Evolutionary conservation across 129 eudicot genomes (phyloP).

Genomic region (Scalesia atractyloides): DNA sequence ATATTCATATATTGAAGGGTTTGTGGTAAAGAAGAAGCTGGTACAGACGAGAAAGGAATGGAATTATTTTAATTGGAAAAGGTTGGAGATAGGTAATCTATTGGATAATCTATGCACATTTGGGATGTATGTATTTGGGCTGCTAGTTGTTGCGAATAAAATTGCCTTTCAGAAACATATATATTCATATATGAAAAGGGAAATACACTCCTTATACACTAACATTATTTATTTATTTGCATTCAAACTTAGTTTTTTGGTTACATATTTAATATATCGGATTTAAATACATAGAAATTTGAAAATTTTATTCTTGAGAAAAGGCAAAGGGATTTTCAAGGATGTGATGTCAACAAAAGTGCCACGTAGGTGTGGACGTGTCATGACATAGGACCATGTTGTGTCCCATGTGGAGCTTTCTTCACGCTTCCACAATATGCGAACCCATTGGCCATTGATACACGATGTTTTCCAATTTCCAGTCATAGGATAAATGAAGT

Average conservation of each 20-base stretch:
- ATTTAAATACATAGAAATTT: constrained; percentile 16
- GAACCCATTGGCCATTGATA: too few relatives aligned
- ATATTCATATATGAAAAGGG: not conserved
- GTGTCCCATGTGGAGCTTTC: constrained; percentile 39
- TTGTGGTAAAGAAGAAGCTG: too few relatives aligned
- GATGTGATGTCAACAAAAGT: constrained; percentile 21
- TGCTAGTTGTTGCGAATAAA: too few relatives aligned
- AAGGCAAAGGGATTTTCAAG: constrained; percentile 33
- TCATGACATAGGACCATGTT: constrained; percentile 31
- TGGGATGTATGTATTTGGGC: too few relatives aligned
- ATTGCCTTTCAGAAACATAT: not conserved
- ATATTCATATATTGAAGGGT: too few relatives aligned
- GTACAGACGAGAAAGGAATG: too few relatives aligned
- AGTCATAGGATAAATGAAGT: too few relatives aligned
- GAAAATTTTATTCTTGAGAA: constrained; percentile 33
- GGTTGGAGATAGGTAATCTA: too few relatives aligned
- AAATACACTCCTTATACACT: too few relatives aligned
- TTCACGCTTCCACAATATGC: constrained; percentile 24
- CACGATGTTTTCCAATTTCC: too few relatives aligned
- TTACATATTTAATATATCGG: not conserved
- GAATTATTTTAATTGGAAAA: too few relatives aligned
- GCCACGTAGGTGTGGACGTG: constrained; percentile 43
- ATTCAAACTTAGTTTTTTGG: not conserved
- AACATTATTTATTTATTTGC: not conserved
- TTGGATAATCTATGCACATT: too few relatives aligned